Percentiles rank a stretch among this genome's conserved stretches.
phyloP scores from a whole-genome alignment of 1,139 yeast genomes.

The Yamadazyma siamensis region DNA sequence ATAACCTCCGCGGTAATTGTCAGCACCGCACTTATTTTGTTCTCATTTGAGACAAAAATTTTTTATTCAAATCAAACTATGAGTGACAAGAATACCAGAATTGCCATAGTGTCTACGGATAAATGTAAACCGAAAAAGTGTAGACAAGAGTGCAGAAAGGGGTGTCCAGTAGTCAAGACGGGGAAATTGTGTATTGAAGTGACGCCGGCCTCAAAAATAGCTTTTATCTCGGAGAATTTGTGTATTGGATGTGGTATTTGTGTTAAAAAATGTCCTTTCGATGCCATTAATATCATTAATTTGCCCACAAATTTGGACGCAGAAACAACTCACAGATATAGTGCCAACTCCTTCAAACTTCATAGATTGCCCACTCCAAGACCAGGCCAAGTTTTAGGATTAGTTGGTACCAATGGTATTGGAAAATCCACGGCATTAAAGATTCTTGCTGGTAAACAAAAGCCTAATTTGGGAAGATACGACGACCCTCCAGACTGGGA shows the following conservation, averaged over 20 bases:
- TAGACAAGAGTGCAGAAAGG: constrained; percentile 94
- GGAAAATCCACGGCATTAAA: constrained; percentile 98
- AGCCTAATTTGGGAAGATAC: constrained; percentile 90
- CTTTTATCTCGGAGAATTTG: constrained; percentile 90
- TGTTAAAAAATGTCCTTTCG: constrained; percentile 97
- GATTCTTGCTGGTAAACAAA: constrained; percentile 96
- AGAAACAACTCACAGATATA: constrained; percentile 94
- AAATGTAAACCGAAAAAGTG: constrained; percentile 97
- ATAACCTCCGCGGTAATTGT: too few relatives aligned
- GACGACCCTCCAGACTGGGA: constrained; percentile 98
- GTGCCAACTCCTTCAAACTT: constrained; percentile 95
- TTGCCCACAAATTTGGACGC: constrained; percentile 91
- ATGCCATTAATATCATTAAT: constrained; percentile 92
- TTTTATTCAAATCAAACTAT: too few relatives aligned
- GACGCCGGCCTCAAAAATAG: constrained; percentile 83
- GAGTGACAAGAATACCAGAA: constrained; percentile 65
- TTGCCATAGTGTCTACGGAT: constrained; percentile 91
- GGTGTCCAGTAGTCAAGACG: constrained; percentile 97
- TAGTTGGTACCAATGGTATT: constrained; percentile 98
- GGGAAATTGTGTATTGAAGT: constrained; percentile 98
- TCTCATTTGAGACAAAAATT: too few relatives aligned
- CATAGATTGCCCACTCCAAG: constrained; percentile 98
- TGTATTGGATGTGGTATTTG: constrained; percentile 99
- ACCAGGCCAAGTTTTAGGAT: constrained; percentile 97
- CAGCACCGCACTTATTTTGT: too few relatives aligned